These are phyloP conservation scores for Polygonum aviculare DNA, from an alignment of 148 eudicot genomes.

Conservation along the genomic window DNA sequence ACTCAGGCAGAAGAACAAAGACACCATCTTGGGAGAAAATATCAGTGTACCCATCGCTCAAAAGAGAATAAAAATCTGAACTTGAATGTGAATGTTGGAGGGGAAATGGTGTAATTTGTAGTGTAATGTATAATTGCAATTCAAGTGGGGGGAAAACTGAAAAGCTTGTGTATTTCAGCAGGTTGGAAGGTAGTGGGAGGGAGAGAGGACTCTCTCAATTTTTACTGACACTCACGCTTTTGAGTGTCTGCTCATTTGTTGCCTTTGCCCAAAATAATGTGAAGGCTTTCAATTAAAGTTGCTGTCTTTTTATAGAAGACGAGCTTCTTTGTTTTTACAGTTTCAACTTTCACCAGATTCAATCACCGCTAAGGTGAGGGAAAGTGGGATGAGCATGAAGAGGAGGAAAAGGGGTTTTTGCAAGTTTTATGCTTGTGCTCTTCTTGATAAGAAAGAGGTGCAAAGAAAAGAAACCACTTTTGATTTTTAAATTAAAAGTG, in stretches of 20 bases:
- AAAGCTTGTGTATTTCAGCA: conserved; percentile 3
- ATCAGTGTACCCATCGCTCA: conserved; percentile 24
- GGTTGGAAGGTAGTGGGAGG: background rate
- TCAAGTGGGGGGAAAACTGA: background rate
- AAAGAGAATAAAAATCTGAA: background rate
- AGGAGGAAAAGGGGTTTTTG: background rate
- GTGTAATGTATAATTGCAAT: background rate
- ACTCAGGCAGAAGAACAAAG: conserved; percentile 20
- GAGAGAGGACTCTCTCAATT: background rate
- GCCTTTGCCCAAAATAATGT: conserved; percentile 6
- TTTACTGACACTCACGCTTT: background rate
- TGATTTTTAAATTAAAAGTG: background rate
- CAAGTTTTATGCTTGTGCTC: background rate
- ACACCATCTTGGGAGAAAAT: conserved; percentile 27
- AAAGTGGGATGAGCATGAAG: background rate
- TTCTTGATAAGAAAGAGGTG: background rate
- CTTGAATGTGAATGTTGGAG: background rate
- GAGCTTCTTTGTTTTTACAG: background rate
- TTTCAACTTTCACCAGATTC: conserved; percentile 4
- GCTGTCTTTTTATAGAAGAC: background rate
- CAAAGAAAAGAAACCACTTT: background rate
- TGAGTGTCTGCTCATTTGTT: background rate
- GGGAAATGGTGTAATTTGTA: background rate
- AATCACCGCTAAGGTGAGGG: background rate
- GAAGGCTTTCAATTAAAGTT: conserved; percentile 8